Evolutionary conservation across 805 yeast genomes (phyloP), one percentile per base, ranked within the genome.

Genomic region (Candida chauliodis): DNA sequence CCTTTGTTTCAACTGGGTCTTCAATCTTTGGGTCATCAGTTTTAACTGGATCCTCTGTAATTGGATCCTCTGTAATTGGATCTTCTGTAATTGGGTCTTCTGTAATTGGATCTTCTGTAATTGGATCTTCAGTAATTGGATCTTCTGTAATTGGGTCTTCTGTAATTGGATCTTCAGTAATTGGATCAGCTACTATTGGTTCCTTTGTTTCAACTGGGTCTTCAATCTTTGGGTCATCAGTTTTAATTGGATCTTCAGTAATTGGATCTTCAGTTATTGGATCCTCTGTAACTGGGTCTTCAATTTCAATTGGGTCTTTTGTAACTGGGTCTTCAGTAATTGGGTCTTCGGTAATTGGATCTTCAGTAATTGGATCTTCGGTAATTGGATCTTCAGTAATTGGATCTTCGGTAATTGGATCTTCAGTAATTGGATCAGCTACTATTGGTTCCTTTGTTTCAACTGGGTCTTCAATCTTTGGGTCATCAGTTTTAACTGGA

Each of bases 291-390:
- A 5, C 20, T 30, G 34, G 24, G 11, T 30, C 17, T 30, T 30
- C 34, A 15, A 15, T 17, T 16, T n/a, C 19, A 14, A 25, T 15
- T 25, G 28, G 14, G 17, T 19, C 23, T 7, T 30, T 24, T 11
- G 10, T 25, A 22, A n/a, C n/a, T n/a, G 25, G 25, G 8, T 10
- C 30, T 27, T 27, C 15, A 8, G 30, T 8, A 11, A 22, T 11
- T n/a, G n/a, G n/a, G 11, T 22, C 25, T 22, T 8, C 10, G 25
- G 25, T 22, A 22, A 8, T 22, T 22, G 25, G 11, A 8, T n/a
- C n/a, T n/a, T n/a, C n/a, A n/a, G n/a, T n/a, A n/a, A 11, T 13
- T 18, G 37, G 24, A 8, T 24, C 37, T n/a, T 24, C 37, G 7
- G 31, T 34, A 19, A 11, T n/a, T n/a, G n/a, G n/a, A n/a, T n/a